These are phyloP conservation scores for Phytophthora foliorum DNA, from an alignment of 352 stramenopile species.

Conservation along the genomic window DNA sequence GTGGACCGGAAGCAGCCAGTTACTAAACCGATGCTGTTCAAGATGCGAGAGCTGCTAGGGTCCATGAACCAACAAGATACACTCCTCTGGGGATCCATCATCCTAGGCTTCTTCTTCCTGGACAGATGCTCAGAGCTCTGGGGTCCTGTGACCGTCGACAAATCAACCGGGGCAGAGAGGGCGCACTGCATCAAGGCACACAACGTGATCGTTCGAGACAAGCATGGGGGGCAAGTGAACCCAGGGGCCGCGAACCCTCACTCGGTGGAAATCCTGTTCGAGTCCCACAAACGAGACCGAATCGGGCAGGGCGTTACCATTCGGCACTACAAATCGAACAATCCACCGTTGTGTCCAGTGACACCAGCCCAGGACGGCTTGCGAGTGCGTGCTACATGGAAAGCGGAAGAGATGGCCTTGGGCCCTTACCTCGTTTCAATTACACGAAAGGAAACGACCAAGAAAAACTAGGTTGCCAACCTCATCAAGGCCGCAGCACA, in stretches of 20 bases:
- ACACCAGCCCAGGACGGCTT: slow-evolving; percentile 22
- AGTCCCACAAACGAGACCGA: slow-evolving; percentile 14
- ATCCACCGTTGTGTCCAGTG: slow-evolving; percentile 25
- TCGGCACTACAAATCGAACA: slow-evolving; percentile 17
- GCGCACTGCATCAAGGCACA: slow-evolving; percentile 9
- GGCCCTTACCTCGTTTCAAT: slow-evolving; percentile 22
- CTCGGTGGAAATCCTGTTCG: slow-evolving; percentile 9
- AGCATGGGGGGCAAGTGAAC: not conserved
- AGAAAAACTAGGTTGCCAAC: slow-evolving; percentile 19
- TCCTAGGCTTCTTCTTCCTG: slow-evolving; percentile 37
- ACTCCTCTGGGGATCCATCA: slow-evolving; percentile 30
- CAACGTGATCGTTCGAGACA: slow-evolving; percentile 22
- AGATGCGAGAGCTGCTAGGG: slow-evolving; percentile 11
- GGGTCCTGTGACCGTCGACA: slow-evolving; percentile 6
- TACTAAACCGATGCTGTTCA: slow-evolving; percentile 40
- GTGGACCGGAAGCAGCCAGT: slow-evolving; percentile 45
- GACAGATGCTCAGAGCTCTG: slow-evolving; percentile 41
- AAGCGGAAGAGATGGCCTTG: not conserved
- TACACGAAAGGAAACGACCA: slow-evolving; percentile 7
- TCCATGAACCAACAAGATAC: not conserved
- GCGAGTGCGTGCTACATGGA: slow-evolving; percentile 2
- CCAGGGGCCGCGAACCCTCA: not conserved
- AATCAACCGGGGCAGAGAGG: not conserved
- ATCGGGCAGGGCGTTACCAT: not conserved
- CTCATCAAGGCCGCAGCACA: slow-evolving; percentile 33